These are phyloP conservation scores for Fusarium chaquense DNA, from an alignment of 2,329 filamentous ascomycete genomes.

Conservation along the genomic window DNA sequence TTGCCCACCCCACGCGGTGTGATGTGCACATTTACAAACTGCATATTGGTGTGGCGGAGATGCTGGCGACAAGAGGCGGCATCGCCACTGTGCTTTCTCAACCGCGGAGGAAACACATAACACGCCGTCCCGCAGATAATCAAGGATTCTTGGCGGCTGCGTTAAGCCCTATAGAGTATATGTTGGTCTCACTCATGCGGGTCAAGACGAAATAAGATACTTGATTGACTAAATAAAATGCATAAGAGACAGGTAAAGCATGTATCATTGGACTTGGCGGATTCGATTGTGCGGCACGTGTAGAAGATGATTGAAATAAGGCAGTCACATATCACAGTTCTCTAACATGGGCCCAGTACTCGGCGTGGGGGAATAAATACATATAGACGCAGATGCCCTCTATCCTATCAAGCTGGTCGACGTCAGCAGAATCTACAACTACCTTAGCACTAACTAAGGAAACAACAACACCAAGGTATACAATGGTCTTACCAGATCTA, in stretches of 20 bases:
- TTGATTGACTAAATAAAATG: fast-evolving
- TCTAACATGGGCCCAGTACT: background rate
- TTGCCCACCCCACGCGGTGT: background rate
- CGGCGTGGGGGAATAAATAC: background rate
- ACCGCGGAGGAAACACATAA: background rate
- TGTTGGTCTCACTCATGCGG: background rate
- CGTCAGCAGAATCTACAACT: background rate
- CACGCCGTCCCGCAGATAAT: too few species aligned
- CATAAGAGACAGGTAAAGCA: background rate
- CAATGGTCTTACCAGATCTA: background rate
- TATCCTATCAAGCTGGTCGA: too few species aligned
- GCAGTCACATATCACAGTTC: background rate
- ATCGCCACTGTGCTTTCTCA: too few species aligned
- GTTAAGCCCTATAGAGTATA: background rate
- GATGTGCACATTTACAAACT: background rate
- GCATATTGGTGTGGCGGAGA: background rate
- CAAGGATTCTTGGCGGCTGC: background rate
- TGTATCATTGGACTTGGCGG: background rate
- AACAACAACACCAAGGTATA: background rate
- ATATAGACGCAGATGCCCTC: background rate
- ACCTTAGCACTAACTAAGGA: background rate
- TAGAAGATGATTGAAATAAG: fast-evolving
- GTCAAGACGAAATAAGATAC: background rate
- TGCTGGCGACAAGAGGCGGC: background rate
- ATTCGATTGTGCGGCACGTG: background rate